Evolutionary conservation across 495 filamentous ascomycete genomes (phyloP), one percentile per base, ranked within the genome.

Genomic region (Evernia prunastri): DNA sequence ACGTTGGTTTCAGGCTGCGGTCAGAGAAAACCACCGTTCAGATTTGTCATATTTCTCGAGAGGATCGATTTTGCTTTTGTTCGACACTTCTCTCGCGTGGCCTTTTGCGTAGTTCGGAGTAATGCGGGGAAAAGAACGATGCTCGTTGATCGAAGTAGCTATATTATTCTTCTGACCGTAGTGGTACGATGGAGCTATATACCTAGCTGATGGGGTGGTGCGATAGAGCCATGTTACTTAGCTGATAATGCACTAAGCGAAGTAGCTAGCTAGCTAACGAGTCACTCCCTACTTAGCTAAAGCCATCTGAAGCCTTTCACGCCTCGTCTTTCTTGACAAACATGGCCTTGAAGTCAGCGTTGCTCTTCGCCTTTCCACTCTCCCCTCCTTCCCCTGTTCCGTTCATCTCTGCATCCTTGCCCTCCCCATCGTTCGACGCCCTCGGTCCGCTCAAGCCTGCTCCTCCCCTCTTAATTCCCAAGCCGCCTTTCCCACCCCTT

Each of bases 341-440:
- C 86, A 96, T 84, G 43, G 82, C 84, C 70, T 87, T 89, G 76
- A 96, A 96, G 77, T 96, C 91, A 58, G 87, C 88, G 77, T 97
- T 96, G 72, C 82, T 92, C 82, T 92, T 79, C 59, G 71, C 73
- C 61, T 73, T 73, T 27, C 54, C 67, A 13, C 64, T 58, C 11
- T 69, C 74, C 27, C 63, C 66, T 59, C 69, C 71, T 29, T 43
- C 54, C 43, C 20, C 53, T 7, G 58, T 69, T 47, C 66, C 68
- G 18, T 39, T 60, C 47, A 66, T 69, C 20, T 59, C 70, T 25
- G n/a, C 68, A 25, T 74, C 71, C 54, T 68, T 67, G 54, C 66
- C 63, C 56, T 70, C 67, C 11, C 61, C 60, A 57, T 64, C 43
- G 60, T 68, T 62, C 58, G 66, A 71, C 51, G 71, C 73, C 63